Conservation (phyloP, 352 stramenopile genomes). For the Globisporangium iwayamae region DNA sequence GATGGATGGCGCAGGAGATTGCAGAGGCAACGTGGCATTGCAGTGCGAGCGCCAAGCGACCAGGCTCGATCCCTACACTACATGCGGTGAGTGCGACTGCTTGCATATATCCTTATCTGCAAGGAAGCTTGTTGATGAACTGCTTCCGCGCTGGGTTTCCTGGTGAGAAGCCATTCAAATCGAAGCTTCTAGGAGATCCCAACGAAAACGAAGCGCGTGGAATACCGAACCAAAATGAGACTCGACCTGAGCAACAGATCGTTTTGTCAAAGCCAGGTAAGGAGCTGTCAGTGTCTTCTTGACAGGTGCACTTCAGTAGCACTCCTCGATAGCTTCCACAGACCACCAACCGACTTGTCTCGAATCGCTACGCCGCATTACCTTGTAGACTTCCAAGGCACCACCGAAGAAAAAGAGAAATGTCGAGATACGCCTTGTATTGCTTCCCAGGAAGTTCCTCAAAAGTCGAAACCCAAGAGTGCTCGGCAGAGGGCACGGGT, state of each 20-base stretch:
- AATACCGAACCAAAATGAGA: not conserved
- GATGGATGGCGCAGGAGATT: slow-evolving; percentile 14
- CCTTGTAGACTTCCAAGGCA: not conserved
- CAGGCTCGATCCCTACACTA: not conserved
- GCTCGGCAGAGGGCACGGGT: not conserved
- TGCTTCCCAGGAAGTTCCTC: not conserved
- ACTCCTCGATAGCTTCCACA: not conserved
- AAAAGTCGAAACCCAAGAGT: not conserved
- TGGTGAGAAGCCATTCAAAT: slow-evolving; percentile 4
- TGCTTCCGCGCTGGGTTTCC: not conserved
- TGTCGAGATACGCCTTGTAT: not conserved
- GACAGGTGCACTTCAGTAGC: not conserved
- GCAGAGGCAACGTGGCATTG: not conserved
- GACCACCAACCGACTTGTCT: not conserved
- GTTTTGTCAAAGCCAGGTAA: not conserved
- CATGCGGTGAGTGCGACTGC: not conserved
- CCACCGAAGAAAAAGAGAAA: not conserved
- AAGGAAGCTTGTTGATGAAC: not conserved
- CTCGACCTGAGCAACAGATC: not conserved
- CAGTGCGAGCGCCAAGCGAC: slow-evolving; percentile 1
- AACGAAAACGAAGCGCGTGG: not conserved
- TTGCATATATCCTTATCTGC: not conserved
- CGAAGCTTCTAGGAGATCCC: slow-evolving; percentile 3
- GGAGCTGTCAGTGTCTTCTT: not conserved
- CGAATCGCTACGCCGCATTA: not conserved